A percentile compares a stretch with the other conserved stretches of the same genome.
phyloP scores from a whole-genome alignment of 306 rosid genomes.

The Dalbergia cultrata region DNA sequence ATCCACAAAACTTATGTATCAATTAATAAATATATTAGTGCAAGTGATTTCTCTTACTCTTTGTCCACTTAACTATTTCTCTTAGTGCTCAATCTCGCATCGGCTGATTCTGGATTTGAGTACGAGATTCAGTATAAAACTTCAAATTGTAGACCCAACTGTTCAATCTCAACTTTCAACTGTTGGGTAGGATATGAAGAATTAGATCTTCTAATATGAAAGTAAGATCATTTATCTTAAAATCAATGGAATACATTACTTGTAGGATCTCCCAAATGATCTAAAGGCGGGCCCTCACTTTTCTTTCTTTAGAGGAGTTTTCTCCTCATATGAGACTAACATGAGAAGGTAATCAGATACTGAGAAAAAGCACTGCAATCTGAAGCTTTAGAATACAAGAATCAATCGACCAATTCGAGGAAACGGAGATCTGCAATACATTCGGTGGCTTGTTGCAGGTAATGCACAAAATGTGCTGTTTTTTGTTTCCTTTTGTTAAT shows the following conservation, averaged over 20 bases:
- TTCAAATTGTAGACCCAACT: slow-evolving; percentile 7
- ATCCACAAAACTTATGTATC: no score
- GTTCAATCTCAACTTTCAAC: not conserved
- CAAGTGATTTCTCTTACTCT: no score
- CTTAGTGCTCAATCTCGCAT: not conserved
- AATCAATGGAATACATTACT: no score
- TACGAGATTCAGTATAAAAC: not conserved
- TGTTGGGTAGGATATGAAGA: slow-evolving; percentile 1
- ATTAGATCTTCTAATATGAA: no score
- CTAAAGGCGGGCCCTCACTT: no score
- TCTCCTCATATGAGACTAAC: slow-evolving; percentile 14
- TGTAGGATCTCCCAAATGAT: no score
- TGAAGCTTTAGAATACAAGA: slow-evolving; percentile 31
- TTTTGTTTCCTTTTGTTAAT: slow-evolving; percentile 16
- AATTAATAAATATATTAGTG: no score
- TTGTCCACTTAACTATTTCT: no score
- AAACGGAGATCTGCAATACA: slow-evolving; percentile 45
- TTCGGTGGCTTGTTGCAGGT: slow-evolving; percentile 41
- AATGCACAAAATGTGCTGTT: slow-evolving; percentile 36
- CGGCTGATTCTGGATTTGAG: not conserved
- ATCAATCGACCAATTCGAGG: slow-evolving; percentile 40
- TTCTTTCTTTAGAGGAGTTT: no score
- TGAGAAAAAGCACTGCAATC: slow-evolving; percentile 39
- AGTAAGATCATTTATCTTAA: no score
- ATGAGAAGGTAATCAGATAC: slow-evolving; percentile 24